Evolutionary conservation across 306 rosid genomes (phyloP), one percentile per base, ranked within the genome.

Genomic region (Echinosophora koreensis): DNA sequence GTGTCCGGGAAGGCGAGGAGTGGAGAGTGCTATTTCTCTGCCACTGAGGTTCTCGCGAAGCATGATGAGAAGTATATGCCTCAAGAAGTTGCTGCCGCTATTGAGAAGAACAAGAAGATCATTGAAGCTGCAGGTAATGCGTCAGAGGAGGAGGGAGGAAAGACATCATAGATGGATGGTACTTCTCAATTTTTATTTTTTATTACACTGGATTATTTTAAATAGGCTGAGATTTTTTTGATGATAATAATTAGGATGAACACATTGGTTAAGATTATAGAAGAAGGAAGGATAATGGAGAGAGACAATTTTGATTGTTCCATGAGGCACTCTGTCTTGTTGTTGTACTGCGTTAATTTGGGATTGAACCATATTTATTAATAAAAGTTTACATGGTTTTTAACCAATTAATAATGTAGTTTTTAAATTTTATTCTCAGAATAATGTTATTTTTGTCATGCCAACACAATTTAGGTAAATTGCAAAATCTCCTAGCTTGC

Each of bases 21-120:
- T 0, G 87, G 83, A 6, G 92, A 90, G 2, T 95, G 85, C 66
- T 95, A 89, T 42, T 92, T 95, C 62, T 42, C 87, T 7, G 99
- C 99, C 1, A 80, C 85, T 0, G 98, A 92, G 86, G 98, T 94
- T 69, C 83, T 92, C 71, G 98, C 98, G 0, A 94, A 94, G 93
- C 98, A 90, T 9, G 98, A 90, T 22, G 98, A 94, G 88, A 92
- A 94, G 90, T 94, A 94, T 69, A 92, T 90, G 98, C 98, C 97
- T 0, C 66, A 81, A 39, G 97, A 95, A 58, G 96, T 95, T 18
- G 97, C 94, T 0, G 90, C 89, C 0, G 96, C 95, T 2, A 88
- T 95, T 14, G 97, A 95, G 92, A 95, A 88, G 90, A 95, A 95
- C 42, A 95, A 91, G 90, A 90, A 90, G 92, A 80, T 49, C 73